Base-by-base conservation (phyloP, 108 stramenopile species). In the Chaetoceros muelleri region DNA sequence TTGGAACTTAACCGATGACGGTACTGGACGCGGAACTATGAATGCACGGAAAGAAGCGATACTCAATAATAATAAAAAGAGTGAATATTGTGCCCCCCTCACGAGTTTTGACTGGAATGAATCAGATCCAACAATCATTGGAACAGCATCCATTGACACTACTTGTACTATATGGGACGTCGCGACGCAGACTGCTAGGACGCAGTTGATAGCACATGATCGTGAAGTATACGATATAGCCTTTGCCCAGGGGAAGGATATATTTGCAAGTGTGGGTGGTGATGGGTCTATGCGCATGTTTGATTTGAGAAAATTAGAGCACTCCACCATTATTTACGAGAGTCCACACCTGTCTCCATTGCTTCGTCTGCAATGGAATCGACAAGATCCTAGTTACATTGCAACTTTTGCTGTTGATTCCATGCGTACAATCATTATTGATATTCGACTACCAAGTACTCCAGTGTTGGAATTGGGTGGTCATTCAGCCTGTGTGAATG, bases 161-260 rank as follows among this genome's bases (percentile, higher is more conserved):
- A 99, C 98, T 3, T 96, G 95, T 72, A 98, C 98, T 2, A 95
- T 99, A 54, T 99, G 98, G 98, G 97, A 99, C 58, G 60, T 99
- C 10, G 69, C 71, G 24, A 79, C 85, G 0, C 81, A 93, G 53
- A 65, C 61, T 24, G 91, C 93, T 0, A 69, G 74, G 46, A 98
- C 99, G 19, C 97, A 99, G 75, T 76, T 99, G 30, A 99, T 99
- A 61, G 99, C 99, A 17, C 99, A 99, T 62, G 99, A 99, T 66
- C 76, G 92, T 46, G 99, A 99, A 67, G 99, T 99, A 24, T 99
- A 96, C 61, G 98, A 99, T 71, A 62, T 99, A 22, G 94, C 95
- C 25, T 99, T 95, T 57, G 86, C 94, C 2, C 55, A 76, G 21
- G 88, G 94, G 8, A 95, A 95, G 57, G 92, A 96, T 66, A 76